phyloP scores from a whole-genome alignment of 345 rosid genomes.

The Psidium friedrichsthalianum region DNA sequence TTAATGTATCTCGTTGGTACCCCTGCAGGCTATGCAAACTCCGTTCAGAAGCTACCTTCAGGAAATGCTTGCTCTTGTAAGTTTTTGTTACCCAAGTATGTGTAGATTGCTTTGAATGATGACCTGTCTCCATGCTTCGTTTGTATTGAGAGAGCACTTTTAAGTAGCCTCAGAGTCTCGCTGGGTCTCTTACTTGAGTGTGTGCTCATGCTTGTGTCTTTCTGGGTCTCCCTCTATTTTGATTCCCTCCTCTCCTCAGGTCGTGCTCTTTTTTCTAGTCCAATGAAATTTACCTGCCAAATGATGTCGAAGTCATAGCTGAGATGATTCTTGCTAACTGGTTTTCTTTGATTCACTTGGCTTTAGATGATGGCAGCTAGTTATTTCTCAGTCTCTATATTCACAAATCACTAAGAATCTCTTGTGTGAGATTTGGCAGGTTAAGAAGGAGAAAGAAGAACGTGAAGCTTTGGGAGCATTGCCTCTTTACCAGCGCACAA shows the following conservation, averaged over 20 bases:
- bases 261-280: not conserved
- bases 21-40: slow-evolving; percentile 73
- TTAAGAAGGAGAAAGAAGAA: slow-evolving; percentile 33
- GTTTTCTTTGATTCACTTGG: not conserved
- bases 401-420: not conserved
- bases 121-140: not conserved
- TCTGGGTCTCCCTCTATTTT: not conserved
- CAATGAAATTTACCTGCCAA: not conserved
- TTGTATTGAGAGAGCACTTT: not conserved
- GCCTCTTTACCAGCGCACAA: slow-evolving; percentile 36
- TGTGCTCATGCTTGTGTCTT: not conserved
- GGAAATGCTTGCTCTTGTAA: slow-evolving; percentile 89
- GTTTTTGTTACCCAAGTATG: slow-evolving; percentile 6
- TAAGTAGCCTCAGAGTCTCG: not conserved
- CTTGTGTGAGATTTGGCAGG: slow-evolving; percentile 14
- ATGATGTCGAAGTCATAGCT: not conserved
- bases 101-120: not conserved
- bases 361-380: not conserved
- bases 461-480: slow-evolving; percentile 40
- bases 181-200: not conserved
- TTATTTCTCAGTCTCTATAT: not conserved
- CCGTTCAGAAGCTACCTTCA: slow-evolving; percentile 91
- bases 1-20: not conserved
- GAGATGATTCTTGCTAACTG: not conserved
- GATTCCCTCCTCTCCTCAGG: not conserved